Base-by-base conservation (phyloP, 345 rosid genomes). In the Populus alba region DNA sequence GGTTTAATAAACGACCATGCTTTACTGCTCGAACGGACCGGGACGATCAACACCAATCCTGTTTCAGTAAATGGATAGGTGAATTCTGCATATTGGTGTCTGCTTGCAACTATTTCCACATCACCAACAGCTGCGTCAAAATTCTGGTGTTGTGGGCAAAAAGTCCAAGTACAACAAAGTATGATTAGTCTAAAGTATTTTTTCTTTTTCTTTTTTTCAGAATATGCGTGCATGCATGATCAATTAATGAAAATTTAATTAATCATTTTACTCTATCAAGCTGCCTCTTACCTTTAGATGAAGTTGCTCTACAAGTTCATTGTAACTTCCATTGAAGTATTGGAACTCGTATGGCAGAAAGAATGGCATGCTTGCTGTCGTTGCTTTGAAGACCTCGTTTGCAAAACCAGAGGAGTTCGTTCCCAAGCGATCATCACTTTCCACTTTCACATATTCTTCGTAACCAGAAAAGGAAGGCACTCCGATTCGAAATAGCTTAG, bases 21-120 rank as follows among this genome's bases (percentile, higher is more conserved):
- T 71, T 72, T 71, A 38, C 67, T 67, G 45, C 61, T 31, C 57
- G 73, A 18, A 31, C 39, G 70, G 37, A 37, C 43, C 0, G 79
- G 74, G n/a, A 82, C 85, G n/a, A 82, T 16, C 77, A 78, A 70
- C 61, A 75, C 74, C 72, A 82, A 47, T 53, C 74, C 79, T 17
- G 81, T 13, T 66, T 78, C 82, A 9, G 85, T 53, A 57, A 72
- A 79, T 1, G 82, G 80, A 23, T 51, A 66, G 22, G 82, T 79
- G 75, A 82, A 82, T 18, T 79, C 82, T 13, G 78, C 80, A 71
- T 79, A 45, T 43, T 27, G 6, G 31, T 12, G 68, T 71, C 82
- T 25, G 6, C 3, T 37, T 15, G 80, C 47, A 35, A 76, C 45
- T 66, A 79, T 68, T 27, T 79, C 62, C 33, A 71, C 53, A 25